These are phyloP conservation scores for Colletotrichum tropicale DNA, from an alignment of 2,329 filamentous ascomycete genomes.

Conservation along the genomic window DNA sequence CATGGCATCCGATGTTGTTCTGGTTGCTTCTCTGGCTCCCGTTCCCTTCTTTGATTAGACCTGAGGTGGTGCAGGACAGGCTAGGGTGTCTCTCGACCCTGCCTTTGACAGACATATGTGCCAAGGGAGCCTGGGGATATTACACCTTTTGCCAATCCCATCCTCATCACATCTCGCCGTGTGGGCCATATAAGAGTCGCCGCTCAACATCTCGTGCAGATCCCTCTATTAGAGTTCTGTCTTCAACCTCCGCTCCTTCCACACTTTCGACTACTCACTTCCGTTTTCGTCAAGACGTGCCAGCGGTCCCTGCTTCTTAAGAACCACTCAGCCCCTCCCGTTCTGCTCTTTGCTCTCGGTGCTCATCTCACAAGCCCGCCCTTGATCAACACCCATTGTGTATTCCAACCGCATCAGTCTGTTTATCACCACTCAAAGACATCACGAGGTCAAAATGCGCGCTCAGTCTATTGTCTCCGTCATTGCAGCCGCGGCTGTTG, in stretches of 20 bases:
- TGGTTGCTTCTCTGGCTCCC: neutral
- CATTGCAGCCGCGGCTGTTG: conserved; percentile 31
- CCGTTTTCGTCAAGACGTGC: neutral
- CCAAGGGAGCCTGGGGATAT: neutral
- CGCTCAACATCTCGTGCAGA: neutral
- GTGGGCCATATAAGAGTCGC: conserved; percentile 8
- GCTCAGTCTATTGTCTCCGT: conserved; percentile 26
- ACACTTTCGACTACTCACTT: neutral
- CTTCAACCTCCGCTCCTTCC: neutral
- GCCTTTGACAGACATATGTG: conserved; percentile 3
- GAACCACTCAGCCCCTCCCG: neutral
- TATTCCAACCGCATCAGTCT: neutral
- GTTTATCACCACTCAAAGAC: neutral
- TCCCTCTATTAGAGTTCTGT: neutral
- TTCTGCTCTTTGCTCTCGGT: neutral
- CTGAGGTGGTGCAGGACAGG: neutral
- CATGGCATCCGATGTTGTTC: conserved; percentile 10
- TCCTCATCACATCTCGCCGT: conserved; percentile 2
- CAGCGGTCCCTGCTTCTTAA: conserved; percentile 1
- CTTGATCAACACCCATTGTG: neutral
- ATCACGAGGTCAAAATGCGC: conserved; percentile 21
- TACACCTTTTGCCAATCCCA: neutral
- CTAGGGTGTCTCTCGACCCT: neutral
- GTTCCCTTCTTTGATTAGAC: conserved; percentile 16
- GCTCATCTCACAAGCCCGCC: neutral